Percentiles rank a stretch among this genome's conserved stretches.
phyloP scores from a whole-genome alignment of 1,139 yeast species.

The Chernovozyma sophiae-reginae region DNA sequence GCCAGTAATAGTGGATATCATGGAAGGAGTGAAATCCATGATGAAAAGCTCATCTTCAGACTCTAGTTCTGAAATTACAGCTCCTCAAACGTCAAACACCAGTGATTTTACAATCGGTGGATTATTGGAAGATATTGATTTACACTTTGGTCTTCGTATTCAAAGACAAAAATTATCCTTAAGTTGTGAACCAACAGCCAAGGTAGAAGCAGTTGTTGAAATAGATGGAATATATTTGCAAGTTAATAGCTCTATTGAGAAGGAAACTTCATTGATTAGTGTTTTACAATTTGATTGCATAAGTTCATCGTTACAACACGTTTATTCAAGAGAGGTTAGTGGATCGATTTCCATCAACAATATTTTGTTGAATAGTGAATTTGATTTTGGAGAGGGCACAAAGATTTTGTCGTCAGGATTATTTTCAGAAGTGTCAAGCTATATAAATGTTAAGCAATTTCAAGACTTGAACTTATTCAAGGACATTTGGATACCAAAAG shows the following conservation, averaged over 20 bases:
- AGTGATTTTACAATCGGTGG: slow-evolving; percentile 29
- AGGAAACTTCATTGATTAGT: slow-evolving; percentile 36
- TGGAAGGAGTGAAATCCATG: slow-evolving; percentile 40
- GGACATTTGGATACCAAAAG: slow-evolving; percentile 75
- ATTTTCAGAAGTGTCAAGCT: slow-evolving; percentile 55
- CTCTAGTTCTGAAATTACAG: neutral
- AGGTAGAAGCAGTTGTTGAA: slow-evolving; percentile 81
- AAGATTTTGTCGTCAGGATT: slow-evolving; percentile 50
- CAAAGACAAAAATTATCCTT: slow-evolving; percentile 71
- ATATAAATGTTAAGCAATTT: slow-evolving; percentile 74
- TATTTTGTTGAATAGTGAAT: slow-evolving; percentile 36
- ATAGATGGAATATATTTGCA: slow-evolving; percentile 60
- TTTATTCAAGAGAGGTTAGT: slow-evolving; percentile 85
- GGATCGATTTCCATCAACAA: slow-evolving; percentile 63
- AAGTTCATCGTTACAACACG: slow-evolving; percentile 76
- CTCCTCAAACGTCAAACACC: slow-evolving; percentile 11
- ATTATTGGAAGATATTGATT: slow-evolving; percentile 50
- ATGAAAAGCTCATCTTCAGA: slow-evolving; percentile 16
- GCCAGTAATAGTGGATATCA: slow-evolving; percentile 66
- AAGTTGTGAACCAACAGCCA: slow-evolving; percentile 91
- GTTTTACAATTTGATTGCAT: slow-evolving; percentile 48
- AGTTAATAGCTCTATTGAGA: slow-evolving; percentile 48
- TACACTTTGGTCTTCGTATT: slow-evolving; percentile 60
- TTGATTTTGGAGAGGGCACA: slow-evolving; percentile 31
- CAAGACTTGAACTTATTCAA: slow-evolving; percentile 81